Conservation (phyloP, 2,329 filamentous ascomycete species). For the Phialemonium atrogriseum region DNA sequence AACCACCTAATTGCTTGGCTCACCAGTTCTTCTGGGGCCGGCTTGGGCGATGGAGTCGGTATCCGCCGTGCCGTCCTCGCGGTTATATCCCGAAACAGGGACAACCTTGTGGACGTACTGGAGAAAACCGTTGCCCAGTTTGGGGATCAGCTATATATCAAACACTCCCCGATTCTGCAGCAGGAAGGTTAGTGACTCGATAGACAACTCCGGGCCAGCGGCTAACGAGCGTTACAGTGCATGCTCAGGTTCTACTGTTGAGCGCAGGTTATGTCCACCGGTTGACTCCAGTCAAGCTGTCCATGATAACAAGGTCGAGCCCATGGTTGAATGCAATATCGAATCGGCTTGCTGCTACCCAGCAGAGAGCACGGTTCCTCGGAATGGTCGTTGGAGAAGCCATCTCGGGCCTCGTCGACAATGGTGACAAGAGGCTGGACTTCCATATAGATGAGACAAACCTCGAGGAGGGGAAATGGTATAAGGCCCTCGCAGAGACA, state of each 20-base stretch:
- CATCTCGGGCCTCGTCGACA: constrained; percentile 54
- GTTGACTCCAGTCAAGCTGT: constrained; percentile 55
- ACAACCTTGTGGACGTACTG: constrained; percentile 46
- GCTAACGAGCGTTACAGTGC: constrained; percentile 43
- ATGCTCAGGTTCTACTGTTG: constrained; percentile 71
- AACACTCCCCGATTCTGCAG: constrained; percentile 72
- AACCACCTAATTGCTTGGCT: constrained; percentile 57
- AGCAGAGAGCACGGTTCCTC: constrained; percentile 66
- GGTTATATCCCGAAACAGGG: constrained; percentile 43
- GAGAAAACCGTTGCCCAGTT: constrained; percentile 67
- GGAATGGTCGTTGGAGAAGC: constrained; percentile 83
- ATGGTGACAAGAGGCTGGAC: constrained; percentile 63
- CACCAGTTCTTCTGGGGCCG: constrained; percentile 53
- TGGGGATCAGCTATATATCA: constrained; percentile 79
- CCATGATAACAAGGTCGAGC: constrained; percentile 61
- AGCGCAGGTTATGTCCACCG: constrained; percentile 68
- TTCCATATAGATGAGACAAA: constrained; percentile 78
- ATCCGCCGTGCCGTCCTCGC: constrained; percentile 60
- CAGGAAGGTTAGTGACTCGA: constrained; percentile 81
- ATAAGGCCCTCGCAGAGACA: constrained; percentile 56
- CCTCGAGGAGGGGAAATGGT: constrained; percentile 65
- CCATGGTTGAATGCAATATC: constrained; percentile 72
- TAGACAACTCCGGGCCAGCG: background rate
- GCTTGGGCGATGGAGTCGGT: constrained; percentile 53
- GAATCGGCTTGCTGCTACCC: constrained; percentile 72